A percentile compares a stretch with the other conserved stretches of the same genome.
These are phyloP conservation scores for Phytopythium helicoides DNA, from an alignment of 352 stramenopile species.

Conservation along the genomic window DNA sequence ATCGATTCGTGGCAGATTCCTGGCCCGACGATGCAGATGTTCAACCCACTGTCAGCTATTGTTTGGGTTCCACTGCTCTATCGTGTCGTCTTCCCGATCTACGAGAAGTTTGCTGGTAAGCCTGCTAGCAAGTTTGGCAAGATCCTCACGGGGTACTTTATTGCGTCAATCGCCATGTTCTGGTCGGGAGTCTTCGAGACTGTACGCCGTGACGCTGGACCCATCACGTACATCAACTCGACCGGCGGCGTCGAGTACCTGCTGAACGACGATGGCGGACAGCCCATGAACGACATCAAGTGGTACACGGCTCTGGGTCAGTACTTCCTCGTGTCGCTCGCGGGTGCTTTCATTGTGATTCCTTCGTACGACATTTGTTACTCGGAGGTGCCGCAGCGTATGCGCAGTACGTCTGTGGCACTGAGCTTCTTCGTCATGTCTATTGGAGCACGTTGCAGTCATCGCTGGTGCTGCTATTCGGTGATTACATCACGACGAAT, in stretches of 20 bases:
- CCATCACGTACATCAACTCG: conserved; percentile 13
- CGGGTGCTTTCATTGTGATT: conserved; percentile 37
- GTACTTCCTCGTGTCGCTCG: conserved; percentile 36
- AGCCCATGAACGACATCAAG: too few species aligned
- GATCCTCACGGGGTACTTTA: conserved; percentile 22
- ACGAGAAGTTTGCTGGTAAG: conserved; percentile 23
- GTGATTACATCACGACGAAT: conserved; percentile 28
- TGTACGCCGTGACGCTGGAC: conserved; percentile 12
- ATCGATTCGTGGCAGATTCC: too few species aligned
- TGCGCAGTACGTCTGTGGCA: conserved; percentile 20
- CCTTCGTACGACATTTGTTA: conserved; percentile 26
- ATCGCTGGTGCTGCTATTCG: conserved; percentile 49
- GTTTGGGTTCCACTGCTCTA: too few species aligned
- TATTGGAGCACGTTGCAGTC: conserved; percentile 44
- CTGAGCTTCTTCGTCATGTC: conserved; percentile 23
- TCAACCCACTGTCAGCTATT: too few species aligned
- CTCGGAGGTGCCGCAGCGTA: conserved; percentile 19
- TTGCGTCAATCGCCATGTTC: conserved; percentile 28
- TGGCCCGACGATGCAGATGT: too few species aligned
- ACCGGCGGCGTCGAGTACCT: conserved; percentile 11
- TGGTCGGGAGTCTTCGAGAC: conserved; percentile 27
- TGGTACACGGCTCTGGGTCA: conserved; percentile 35
- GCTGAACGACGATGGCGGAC: conserved; percentile 18
- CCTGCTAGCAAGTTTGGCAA: conserved; percentile 28
- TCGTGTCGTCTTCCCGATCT: too few species aligned